These are phyloP conservation scores for Tilletia walkeri DNA, from an alignment of 1,284 basidiomycete genomes.

Conservation along the genomic window DNA sequence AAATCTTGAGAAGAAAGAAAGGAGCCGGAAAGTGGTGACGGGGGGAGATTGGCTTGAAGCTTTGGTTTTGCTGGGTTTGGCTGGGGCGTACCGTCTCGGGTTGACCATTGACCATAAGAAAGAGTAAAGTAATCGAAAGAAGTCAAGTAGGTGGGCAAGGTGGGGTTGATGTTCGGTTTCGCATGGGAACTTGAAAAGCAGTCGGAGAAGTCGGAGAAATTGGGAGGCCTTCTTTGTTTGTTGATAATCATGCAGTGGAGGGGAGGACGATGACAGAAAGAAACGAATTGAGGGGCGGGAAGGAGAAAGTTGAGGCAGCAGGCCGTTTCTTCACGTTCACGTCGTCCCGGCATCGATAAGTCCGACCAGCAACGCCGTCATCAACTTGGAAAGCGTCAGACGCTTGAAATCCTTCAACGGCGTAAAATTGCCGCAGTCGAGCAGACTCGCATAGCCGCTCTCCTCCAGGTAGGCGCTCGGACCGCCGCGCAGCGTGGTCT, in stretches of 20 bases:
- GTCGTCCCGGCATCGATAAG: slow-evolving; percentile 42
- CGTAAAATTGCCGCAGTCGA: slow-evolving; percentile 45
- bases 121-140: neutral
- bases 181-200: neutral
- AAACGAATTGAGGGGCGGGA: slow-evolving; percentile 10
- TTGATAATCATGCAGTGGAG: neutral
- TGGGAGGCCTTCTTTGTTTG: neutral
- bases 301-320: slow-evolving; percentile 7
- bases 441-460: slow-evolving; percentile 42
- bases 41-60: too few relatives aligned
- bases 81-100: too few relatives aligned
- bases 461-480: slow-evolving; percentile 46
- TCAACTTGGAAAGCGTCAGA: slow-evolving; percentile 39
- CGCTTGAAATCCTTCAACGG: slow-evolving; percentile 36
- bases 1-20: too few relatives aligned
- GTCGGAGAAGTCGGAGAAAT: neutral
- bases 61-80: too few relatives aligned
- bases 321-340: neutral
- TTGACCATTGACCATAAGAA: too few relatives aligned
- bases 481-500: slow-evolving; percentile 46
- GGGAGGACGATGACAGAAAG: neutral
- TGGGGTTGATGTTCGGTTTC: neutral
- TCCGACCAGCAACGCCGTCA: slow-evolving; percentile 39
- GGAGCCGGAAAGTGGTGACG: too few relatives aligned
- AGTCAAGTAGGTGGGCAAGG: neutral